Evolutionary conservation across 768 basidiomycete species (phyloP), one percentile per base, ranked within the genome.

Genomic region (Suillus subluteus): DNA sequence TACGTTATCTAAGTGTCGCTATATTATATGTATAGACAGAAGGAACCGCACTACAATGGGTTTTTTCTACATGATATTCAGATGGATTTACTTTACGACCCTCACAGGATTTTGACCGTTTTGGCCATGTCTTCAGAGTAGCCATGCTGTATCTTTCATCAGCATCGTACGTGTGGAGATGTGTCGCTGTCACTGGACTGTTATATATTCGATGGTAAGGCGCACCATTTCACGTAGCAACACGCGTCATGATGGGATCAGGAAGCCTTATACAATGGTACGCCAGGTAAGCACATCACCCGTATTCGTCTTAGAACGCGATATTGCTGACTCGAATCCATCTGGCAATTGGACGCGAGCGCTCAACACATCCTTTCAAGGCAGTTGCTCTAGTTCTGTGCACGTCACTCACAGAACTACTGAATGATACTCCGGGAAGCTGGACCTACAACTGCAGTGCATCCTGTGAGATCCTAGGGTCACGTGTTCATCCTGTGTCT

Each of bases 401-500:
- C 32, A 56, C 35, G 32, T 35, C 55, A 35, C 21, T 11, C 21
- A n/a, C 21, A 35, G 26, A 30, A 61, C 40, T 0, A 30, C 21
- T 9, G 18, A 11, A 41, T 58, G 16, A 40, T 18, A 59, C 38
- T 30, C 58, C 16, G 12, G 26, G 40, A 61, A 61, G 40, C 26
- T 61, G 58, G 11, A 61, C 40, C 58, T 40, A 59, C 58, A 59
- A 30, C 18, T 61, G 40, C 58, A 40, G 18, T 61, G 58, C 58
- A 43, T 43, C 58, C 40, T 61, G 41, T 26, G 26, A 40, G 4
- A 26, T 59, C 38, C 38, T 59, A 59, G 38, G 38, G 26, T 43
- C 40, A 61, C 58, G 12, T 61, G 58, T 21, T 41, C 40, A n/a
- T 15, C 37, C 21, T 23, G 37, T 58, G n/a, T 23, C 37, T 38